Conservation (phyloP, 1,284 basidiomycete genomes). For the Rhodotorula sp. region DNA sequence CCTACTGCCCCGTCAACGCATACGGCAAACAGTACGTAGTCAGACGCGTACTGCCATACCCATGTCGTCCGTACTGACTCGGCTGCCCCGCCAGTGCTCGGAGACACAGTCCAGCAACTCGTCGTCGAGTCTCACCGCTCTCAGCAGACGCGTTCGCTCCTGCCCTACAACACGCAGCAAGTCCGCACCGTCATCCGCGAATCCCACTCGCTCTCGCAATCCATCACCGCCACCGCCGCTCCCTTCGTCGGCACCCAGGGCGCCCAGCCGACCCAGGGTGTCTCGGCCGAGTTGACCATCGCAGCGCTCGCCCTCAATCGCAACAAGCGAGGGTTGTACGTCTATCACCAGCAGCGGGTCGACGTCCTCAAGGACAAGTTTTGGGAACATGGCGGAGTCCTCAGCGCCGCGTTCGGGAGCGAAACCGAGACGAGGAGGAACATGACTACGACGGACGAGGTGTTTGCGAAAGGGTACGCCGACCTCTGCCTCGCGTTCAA, state of each 20-base stretch:
- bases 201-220: constrained; percentile 73
- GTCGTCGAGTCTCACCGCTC: constrained; percentile 81
- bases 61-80: not conserved
- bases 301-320: constrained; percentile 82
- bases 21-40: not conserved
- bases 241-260: constrained; percentile 50
- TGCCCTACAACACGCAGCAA: constrained; percentile 88
- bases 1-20: no score
- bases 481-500: constrained; percentile 78
- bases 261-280: constrained; percentile 53
- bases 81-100: constrained; percentile 51
- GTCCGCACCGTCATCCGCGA: constrained; percentile 85
- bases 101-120: constrained; percentile 82
- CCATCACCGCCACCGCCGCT: constrained; percentile 49
- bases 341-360: constrained; percentile 82
- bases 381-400: constrained; percentile 88
- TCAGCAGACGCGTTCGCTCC: constrained; percentile 73
- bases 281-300: constrained; percentile 62
- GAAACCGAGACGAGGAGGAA: constrained; percentile 66
- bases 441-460: constrained; percentile 84
- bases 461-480: constrained; percentile 82
- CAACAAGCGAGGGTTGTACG: constrained; percentile 90
- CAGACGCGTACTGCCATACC: no score
- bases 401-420: constrained; percentile 71
- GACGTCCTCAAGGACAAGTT: constrained; percentile 80